Base-by-base conservation (phyloP, 78 protist genomes). In the Monosiga brevicollis region DNA sequence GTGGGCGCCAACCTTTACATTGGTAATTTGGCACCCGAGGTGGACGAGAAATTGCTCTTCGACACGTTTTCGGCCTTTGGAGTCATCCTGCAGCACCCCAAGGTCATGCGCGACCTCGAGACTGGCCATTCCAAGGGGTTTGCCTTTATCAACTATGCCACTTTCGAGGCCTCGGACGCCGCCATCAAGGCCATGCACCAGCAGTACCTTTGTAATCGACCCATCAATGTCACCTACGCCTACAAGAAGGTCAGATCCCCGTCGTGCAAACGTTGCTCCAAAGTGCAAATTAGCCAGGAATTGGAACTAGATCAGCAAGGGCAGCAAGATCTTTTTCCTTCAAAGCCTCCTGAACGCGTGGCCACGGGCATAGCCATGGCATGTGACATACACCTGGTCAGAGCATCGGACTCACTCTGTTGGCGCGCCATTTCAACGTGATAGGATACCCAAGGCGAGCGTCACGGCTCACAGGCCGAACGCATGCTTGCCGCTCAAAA, bases 1-100 rank as follows among this genome's bases (percentile, higher is more conserved):
- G 73, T 86, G 24, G 88, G 88, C 29, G 98, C 99, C 32, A 97
- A 97, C 78, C 78, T 98, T 29, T 97, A 96, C 83, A 73, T 98
- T 32, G 98, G 99, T 72, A 95, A 95, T 79, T 88, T 98, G 35
- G 62, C 15, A 49, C 62, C 29, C 15, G 62, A 15, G 0, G 96
- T 97, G 29, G 98, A 96, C 83, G 99, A 97, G 90, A 95, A 94
- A 88, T 83, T 93, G 85, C 87, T 98, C 40, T 87, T 87, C 79
- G 98, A 98, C 80, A 93, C 99, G 36, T 98, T 98, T 90, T 37
- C 82, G 42, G 89, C 94, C 9, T 98, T 98, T 86, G 99, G 99
- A 20, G 55, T 76, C 24, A 83, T 98, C 77, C 20, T 90, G 3
- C 80, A 76, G 1, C 79, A 95, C 0, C 95, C 97, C 23, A 91